These are phyloP conservation scores for Gastrolobium villosum DNA, from an alignment of 306 rosid genomes.

Conservation along the genomic window DNA sequence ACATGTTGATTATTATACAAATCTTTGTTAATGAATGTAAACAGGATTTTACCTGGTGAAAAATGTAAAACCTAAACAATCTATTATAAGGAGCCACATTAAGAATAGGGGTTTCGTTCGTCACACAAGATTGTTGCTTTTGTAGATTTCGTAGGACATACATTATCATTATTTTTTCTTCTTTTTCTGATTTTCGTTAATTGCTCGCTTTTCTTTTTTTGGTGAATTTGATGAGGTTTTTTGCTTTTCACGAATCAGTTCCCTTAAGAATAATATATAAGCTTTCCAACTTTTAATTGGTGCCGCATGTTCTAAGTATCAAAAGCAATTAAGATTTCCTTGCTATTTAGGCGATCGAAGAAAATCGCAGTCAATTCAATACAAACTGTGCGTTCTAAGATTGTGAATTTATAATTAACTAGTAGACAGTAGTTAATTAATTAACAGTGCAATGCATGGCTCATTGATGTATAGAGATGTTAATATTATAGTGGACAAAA, in stretches of 20 bases:
- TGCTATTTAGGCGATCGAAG: background rate
- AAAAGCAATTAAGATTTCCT: background rate
- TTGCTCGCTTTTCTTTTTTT: too few relatives aligned
- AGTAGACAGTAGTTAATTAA: background rate
- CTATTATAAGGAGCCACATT: too few relatives aligned
- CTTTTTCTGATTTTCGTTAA: background rate
- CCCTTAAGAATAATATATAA: background rate
- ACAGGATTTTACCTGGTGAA: too few relatives aligned
- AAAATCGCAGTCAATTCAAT: too few relatives aligned
- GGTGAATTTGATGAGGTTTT: background rate
- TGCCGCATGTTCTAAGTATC: background rate
- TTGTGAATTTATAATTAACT: background rate
- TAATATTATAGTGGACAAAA: too few relatives aligned
- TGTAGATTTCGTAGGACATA: too few relatives aligned
- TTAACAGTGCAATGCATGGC: background rate
- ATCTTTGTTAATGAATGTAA: too few relatives aligned
- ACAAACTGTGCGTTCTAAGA: background rate
- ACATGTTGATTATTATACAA: too few relatives aligned
- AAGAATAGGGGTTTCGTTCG: too few relatives aligned
- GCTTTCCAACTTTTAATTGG: background rate
- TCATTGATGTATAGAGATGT: too few relatives aligned
- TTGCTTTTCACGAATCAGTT: background rate
- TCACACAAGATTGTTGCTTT: too few relatives aligned
- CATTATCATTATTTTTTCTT: background rate
- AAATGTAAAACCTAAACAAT: too few relatives aligned